Evolutionary conservation across 129 eudicot species (phyloP).

Genomic region (Erigeron canadensis): DNA sequence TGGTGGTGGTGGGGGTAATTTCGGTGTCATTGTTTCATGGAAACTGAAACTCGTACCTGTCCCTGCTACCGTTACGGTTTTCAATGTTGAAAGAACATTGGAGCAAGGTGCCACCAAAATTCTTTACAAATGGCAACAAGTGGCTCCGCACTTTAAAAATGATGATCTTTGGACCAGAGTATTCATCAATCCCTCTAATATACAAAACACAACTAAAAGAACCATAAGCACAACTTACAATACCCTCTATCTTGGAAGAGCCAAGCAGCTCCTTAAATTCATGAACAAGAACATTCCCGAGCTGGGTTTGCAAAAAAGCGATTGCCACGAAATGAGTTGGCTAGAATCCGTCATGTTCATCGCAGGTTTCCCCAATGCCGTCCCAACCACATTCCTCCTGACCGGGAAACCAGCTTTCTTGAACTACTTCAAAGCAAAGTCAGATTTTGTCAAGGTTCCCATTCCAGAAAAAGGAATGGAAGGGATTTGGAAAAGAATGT

Average conservation of each 20-base stretch:
- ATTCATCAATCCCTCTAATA: conserved; percentile 11
- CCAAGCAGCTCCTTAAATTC: neutral
- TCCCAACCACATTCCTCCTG: neutral
- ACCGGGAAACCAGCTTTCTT: neutral
- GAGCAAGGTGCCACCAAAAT: conserved; percentile 42
- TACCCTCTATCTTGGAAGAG: neutral
- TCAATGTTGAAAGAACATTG: conserved; percentile 33
- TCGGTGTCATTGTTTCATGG: conserved; percentile 40
- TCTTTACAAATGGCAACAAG: conserved; percentile 37
- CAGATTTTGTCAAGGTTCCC: neutral
- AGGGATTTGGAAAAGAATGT: neutral
- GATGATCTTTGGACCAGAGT: conserved; percentile 44
- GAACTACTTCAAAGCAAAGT: conserved; percentile 13
- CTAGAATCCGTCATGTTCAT: conserved; percentile 5
- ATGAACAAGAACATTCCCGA: neutral
- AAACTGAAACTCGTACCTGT: conserved; percentile 38
- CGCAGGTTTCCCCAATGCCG: neutral
- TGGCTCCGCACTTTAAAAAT: conserved; percentile 31
- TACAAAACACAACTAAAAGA: conserved; percentile 21
- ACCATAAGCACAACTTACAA: conserved; percentile 29
- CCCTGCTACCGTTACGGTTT: conserved; percentile 42
- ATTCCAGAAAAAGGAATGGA: conserved; percentile 1
- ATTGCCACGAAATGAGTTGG: conserved; percentile 9
- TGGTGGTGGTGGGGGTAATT: conserved; percentile 55
- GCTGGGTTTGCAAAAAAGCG: neutral